Percentiles rank a stretch among this genome's conserved stretches.
These are phyloP conservation scores for Chlamydomonas sp. DNA, from an alignment of 139 green algal species.

Conservation along the genomic window DNA sequence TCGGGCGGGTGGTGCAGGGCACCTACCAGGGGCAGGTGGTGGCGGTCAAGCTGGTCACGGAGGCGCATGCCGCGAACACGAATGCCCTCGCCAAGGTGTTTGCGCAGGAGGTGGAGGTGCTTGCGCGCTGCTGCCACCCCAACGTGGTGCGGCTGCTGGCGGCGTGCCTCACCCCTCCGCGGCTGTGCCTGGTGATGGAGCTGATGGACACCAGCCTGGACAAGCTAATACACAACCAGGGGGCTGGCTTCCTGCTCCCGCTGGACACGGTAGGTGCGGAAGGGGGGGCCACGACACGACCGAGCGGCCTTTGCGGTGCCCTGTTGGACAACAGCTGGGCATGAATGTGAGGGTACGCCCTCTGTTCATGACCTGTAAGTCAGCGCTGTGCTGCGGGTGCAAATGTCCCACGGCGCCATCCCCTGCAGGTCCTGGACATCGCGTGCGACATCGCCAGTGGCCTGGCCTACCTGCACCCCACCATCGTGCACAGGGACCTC, in stretches of 20 bases:
- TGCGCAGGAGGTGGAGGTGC: conserved; percentile 21
- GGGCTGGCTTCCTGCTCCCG: background rate
- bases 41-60: too few species aligned
- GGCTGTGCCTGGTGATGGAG: conserved; percentile 30
- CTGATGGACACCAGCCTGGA: conserved; percentile 26
- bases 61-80: too few species aligned
- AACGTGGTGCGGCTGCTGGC: conserved; percentile 26
- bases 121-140: conserved; percentile 6
- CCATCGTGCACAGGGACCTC: conserved; percentile 22
- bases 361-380: too few species aligned
- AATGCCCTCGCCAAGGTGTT: background rate
- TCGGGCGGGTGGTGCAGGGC: too few species aligned
- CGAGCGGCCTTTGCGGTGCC: too few species aligned
- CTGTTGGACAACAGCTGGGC: too few species aligned
- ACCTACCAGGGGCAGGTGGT: too few species aligned
- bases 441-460: conserved; percentile 5
- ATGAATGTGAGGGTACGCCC: too few species aligned
- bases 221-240: background rate
- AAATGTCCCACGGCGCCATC: too few species aligned
- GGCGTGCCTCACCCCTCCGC: conserved; percentile 6
- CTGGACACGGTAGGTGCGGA: background rate
- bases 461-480: conserved; percentile 17
- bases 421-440: conserved; percentile 14
- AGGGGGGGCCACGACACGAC: too few species aligned
- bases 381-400: too few species aligned